Base-by-base conservation (phyloP, 2,329 filamentous ascomycete species). In the Bipolaris bicolor region DNA sequence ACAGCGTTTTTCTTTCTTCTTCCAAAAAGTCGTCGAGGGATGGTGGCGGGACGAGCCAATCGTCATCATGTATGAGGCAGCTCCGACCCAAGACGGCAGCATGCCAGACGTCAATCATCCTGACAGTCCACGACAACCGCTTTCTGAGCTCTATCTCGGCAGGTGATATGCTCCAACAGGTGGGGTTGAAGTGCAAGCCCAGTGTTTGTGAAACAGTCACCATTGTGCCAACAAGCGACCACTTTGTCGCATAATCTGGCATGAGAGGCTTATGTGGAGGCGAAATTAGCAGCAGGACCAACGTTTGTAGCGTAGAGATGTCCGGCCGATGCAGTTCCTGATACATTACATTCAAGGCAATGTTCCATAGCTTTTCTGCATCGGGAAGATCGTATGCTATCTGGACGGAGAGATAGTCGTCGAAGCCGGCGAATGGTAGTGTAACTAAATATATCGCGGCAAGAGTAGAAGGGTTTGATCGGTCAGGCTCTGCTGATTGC, bases 231-330 rank as follows among this genome's bases (percentile, higher is more conserved):
- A 48, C 46, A 37, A 48, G 46, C n/a, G 46, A 48, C 46, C 46
- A 48, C n/a, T 48, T 48, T 24, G 46, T 48, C 11, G 46, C 31
- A 48, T 48, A 48, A 37, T 48, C 46, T 26, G 46, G 46, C 46
- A 48, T 48, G 13, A 48, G 46, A 5, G 33, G 46, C 33, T 48
- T 48, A n/a, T 37, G 33, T 9, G 46, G 33, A 26, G 46, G 33
- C 36, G 46, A 36, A 26, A 48, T 33, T 4, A 37, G 13, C 33
- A 48, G 33, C 13, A 48, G n/a, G 18, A 48, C 37, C 33, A 48
- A 26, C 4, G 46, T 48, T 39, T 48, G 46, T 20, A 48, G 20
- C 7, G 13, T 39, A 1, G 46, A 48, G 16, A 48, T 29, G 20
- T 48, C 46, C 1, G 33, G 33, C 20, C 26, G 29, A 26, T 48